phyloP scores from a whole-genome alignment of 2,329 filamentous ascomycete genomes.

The Alternaria arborescens region DNA sequence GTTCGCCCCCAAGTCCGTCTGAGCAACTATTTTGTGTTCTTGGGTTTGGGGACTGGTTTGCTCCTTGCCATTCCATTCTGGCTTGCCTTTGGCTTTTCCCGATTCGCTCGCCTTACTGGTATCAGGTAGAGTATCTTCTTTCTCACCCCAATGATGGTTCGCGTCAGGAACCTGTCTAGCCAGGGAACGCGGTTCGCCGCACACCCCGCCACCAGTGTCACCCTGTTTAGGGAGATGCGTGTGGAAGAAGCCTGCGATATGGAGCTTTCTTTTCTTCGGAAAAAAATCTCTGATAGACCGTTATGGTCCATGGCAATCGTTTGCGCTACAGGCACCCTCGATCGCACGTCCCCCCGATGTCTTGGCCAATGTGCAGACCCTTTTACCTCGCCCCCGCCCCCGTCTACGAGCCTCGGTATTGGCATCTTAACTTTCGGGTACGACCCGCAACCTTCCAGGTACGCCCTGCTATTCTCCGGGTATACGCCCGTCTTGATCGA shows the following conservation, averaged over 20 bases:
- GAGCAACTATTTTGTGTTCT: slow-evolving; percentile 9
- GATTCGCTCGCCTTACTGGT: slow-evolving; percentile 15
- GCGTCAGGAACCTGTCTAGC: slow-evolving; percentile 31
- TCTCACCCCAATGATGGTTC: slow-evolving; percentile 26
- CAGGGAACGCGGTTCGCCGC: slow-evolving; percentile 24
- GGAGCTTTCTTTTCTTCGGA: slow-evolving; percentile 17
- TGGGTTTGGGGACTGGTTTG: slow-evolving; percentile 13
- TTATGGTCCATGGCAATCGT: slow-evolving; percentile 31
- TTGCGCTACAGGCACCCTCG: slow-evolving; percentile 31
- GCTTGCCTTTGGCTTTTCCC: slow-evolving; percentile 1
- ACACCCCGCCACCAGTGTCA: slow-evolving; percentile 32
- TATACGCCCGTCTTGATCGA: slow-evolving; percentile 10
- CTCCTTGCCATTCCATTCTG: slow-evolving; percentile 13
- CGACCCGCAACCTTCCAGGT: slow-evolving; percentile 20
- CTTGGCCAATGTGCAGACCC: slow-evolving; percentile 22
- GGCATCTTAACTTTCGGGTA: slow-evolving; percentile 9
- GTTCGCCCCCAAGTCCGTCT: slow-evolving; percentile 7
- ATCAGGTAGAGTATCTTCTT: slow-evolving; percentile 24
- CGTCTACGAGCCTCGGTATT: slow-evolving; percentile 5
- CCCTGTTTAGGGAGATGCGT: slow-evolving; percentile 32
- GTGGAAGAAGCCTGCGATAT: slow-evolving; percentile 41
- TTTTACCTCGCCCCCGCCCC: slow-evolving; percentile 8
- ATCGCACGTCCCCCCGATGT: slow-evolving; percentile 20
- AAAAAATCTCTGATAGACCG: slow-evolving; percentile 25
- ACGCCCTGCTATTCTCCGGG: slow-evolving; percentile 16